Conservation (phyloP, 441 rosid genomes). For the Theobroma grandiflorum region DNA sequence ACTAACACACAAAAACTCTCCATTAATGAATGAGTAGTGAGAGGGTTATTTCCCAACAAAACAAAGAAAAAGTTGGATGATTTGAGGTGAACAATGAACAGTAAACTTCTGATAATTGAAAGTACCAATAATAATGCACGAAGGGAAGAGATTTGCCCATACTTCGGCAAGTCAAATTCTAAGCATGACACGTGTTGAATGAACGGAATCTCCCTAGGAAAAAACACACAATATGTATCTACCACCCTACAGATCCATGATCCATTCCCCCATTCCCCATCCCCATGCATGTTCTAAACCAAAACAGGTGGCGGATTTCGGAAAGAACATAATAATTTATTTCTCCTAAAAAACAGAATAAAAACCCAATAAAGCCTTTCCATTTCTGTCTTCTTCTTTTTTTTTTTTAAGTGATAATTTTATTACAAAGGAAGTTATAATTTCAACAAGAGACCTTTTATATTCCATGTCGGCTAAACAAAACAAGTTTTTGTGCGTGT, state of each 20-base stretch:
- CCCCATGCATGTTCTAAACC: constrained; percentile 5
- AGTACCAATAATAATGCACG: neutral
- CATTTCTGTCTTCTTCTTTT: neutral
- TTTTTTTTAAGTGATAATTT: neutral
- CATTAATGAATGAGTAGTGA: too few relatives aligned
- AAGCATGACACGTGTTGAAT: neutral
- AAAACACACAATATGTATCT: neutral
- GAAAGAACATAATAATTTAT: neutral
- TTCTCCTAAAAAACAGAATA: neutral
- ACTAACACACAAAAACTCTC: too few relatives aligned
- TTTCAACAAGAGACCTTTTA: neutral
- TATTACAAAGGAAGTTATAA: too few relatives aligned
- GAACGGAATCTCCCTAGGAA: neutral
- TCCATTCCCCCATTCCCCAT: neutral
- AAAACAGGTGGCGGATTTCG: neutral
- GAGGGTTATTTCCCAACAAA: too few relatives aligned
- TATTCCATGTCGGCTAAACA: neutral
- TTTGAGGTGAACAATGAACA: too few relatives aligned
- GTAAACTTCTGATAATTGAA: too few relatives aligned
- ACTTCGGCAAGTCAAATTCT: constrained; percentile 1
- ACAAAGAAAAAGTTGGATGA: neutral
- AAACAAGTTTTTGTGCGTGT: neutral
- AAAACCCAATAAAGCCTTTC: neutral
- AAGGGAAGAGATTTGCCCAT: too few relatives aligned
- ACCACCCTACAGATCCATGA: neutral